Evolutionary conservation across 352 stramenopile species (phyloP).

Genomic region (Phytophthora nicotianae): DNA sequence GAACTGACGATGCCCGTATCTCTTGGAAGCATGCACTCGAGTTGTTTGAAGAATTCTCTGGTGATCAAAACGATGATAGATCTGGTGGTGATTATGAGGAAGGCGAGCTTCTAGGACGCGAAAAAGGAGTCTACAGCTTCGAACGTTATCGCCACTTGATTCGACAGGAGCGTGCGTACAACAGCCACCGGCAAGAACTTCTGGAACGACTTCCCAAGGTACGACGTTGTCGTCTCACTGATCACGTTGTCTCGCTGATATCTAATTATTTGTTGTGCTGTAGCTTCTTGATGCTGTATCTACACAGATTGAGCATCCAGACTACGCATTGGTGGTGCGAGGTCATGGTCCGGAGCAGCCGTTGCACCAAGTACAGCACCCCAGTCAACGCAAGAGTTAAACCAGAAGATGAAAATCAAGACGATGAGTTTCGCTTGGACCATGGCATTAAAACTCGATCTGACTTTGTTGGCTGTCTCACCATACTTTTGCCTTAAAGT

Average conservation of each 20-base stretch:
- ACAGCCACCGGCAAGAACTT: conserved; percentile 50
- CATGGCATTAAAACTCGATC: no score
- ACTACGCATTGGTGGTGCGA: conserved; percentile 55
- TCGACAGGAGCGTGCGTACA: conserved; percentile 64
- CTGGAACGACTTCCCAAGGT: conserved; percentile 64
- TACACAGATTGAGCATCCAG: conserved; percentile 42
- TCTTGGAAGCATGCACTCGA: conserved; percentile 26
- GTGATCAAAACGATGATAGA: conserved; percentile 48
- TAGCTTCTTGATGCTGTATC: conserved; percentile 48
- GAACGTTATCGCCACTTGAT: conserved; percentile 63
- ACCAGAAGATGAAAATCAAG: no score
- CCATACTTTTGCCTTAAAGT: no score
- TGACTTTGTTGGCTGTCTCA: no score
- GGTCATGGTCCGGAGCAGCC: conserved; percentile 53
- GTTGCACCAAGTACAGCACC: conserved; percentile 30
- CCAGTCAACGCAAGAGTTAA: no score
- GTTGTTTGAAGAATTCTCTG: conserved; percentile 27
- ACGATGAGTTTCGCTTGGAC: no score
- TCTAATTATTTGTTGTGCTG: conserved; percentile 8
- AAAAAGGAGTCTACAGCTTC: conserved; percentile 47
- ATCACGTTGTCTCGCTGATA: conserved; percentile 10
- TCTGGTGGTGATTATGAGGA: conserved; percentile 34
- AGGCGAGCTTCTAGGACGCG: conserved; percentile 46
- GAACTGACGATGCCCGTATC: conserved; percentile 19
- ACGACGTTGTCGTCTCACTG: conserved; percentile 8